Evolutionary conservation across 169 alveolate genomes (phyloP), one percentile per base, ranked within the genome.

Genomic region (Eimeria sp.): DNA sequence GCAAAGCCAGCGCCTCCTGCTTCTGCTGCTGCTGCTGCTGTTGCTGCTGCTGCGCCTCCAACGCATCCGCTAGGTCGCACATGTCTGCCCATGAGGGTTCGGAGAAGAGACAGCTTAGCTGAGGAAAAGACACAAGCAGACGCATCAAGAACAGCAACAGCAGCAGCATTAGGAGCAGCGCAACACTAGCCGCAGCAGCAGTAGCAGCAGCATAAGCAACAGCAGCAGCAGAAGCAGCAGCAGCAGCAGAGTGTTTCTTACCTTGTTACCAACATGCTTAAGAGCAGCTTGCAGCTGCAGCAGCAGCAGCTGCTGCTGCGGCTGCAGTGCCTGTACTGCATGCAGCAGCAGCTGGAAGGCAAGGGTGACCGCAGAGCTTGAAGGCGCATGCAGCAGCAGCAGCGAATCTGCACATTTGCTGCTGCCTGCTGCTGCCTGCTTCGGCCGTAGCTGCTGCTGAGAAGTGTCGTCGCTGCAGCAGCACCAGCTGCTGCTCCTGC

Each of bases 1-100:
- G 9, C 43, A 78, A 18, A 49, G 43, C 43, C 40, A 47, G 34
- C 88, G 5, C 47, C 63, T 47, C 67, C 88, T 78, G 88, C 88
- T 47, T 65, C 65, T 47, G 88, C 88, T 78, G 88, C 88, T 78
- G 88, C 57, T 78, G 67, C 88, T 78, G 88, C 43, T 78, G 67
- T 51, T 78, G 88, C 88, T 78, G 88, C 88, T 78, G 88, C 43
- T 78, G 67, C 88, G 45, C 67, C 88, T 78, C 43, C 22, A 78
- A 34, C 16, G 40, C 22, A 18, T 78, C 88, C 45, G 88, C 88
- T 5, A 45, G 45, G 22, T 51, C 63, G 88, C 88, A 78, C 16
- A 78, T 25, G 20, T 49, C 67, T 11, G 30, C 67, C 88, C 88
- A 78, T 11, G 88, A 78, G 7, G 88, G 88, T 54, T 78, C 67